Evolutionary conservation across 352 stramenopile genomes (phyloP).

Genomic region (Pythium rhizo-oryzae): DNA sequence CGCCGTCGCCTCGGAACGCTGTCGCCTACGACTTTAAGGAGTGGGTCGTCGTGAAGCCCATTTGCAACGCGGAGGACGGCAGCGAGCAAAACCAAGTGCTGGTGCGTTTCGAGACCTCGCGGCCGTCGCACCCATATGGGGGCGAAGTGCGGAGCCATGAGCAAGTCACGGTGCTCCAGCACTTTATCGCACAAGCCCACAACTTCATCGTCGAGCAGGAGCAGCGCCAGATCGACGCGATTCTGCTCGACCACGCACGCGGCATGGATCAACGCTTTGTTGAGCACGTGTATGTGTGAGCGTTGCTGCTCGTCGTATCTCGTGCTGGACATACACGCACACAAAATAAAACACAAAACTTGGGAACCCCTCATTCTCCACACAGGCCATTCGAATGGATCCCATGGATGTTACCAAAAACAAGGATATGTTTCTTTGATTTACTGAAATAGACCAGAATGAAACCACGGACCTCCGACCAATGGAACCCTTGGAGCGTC

Average conservation of each 20-base stretch:
- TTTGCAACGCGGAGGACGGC: background rate
- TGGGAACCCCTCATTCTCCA: no score
- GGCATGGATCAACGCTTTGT: background rate
- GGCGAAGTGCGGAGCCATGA: background rate
- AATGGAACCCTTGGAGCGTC: background rate
- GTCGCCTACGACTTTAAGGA: slow-evolving; percentile 13
- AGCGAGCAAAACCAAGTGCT: slow-evolving; percentile 1
- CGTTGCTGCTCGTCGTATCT: no score
- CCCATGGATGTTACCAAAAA: background rate
- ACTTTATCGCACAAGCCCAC: slow-evolving; percentile 8
- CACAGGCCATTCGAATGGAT: background rate
- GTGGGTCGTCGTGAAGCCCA: slow-evolving; percentile 1
- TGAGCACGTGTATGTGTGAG: background rate
- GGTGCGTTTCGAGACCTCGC: slow-evolving; percentile 1
- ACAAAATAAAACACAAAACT: no score
- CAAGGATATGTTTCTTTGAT: slow-evolving; percentile 19
- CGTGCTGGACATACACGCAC: no score
- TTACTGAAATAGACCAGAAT: background rate
- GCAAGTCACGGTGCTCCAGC: background rate
- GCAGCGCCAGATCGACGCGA: slow-evolving; percentile 16
- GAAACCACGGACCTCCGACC: slow-evolving; percentile 3
- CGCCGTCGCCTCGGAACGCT: slow-evolving; percentile 8
- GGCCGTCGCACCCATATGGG: background rate
- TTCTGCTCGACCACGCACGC: background rate
- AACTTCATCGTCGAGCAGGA: slow-evolving; percentile 18